phyloP scores from a whole-genome alignment of 495 filamentous ascomycete species.

The Penicillium cataractarum region DNA sequence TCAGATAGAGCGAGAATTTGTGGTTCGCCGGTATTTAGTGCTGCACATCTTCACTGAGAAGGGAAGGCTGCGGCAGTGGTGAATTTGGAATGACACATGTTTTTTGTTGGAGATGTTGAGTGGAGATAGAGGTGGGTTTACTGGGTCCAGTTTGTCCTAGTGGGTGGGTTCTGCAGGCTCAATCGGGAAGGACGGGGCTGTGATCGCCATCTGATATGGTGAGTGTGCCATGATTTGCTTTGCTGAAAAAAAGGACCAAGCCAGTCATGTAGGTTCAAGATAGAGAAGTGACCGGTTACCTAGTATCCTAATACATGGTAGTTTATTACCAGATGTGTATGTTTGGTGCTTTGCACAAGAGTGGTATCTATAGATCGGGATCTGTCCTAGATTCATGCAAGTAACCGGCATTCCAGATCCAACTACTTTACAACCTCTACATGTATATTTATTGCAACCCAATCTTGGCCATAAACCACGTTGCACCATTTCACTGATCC shows the following conservation, averaged over 20 bases:
- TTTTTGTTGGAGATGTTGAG: not conserved
- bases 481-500: not conserved
- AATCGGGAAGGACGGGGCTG: constrained; percentile 18
- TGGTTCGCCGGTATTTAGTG: constrained; percentile 16
- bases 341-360: not conserved
- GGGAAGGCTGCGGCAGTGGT: constrained; percentile 15
- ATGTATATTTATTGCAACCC: not conserved
- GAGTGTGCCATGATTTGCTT: not conserved
- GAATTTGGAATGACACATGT: constrained; percentile 17
- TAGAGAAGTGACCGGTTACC: too few species aligned
- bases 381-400: not conserved
- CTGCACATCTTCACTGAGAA: constrained; percentile 18
- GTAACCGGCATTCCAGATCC: not conserved
- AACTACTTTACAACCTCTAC: not conserved
- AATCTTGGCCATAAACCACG: not conserved
- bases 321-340: not conserved
- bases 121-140: not conserved
- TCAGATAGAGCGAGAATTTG: not conserved
- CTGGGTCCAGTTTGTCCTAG: not conserved
- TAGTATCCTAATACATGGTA: too few species aligned
- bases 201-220: constrained; percentile 20
- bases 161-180: constrained; percentile 10
- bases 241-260: not conserved
- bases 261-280: not conserved
- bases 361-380: not conserved